Percentiles rank a stretch among this genome's conserved stretches.
phyloP scores from a whole-genome alignment of 1,284 basidiomycete genomes.

The Abortiporus biennis region DNA sequence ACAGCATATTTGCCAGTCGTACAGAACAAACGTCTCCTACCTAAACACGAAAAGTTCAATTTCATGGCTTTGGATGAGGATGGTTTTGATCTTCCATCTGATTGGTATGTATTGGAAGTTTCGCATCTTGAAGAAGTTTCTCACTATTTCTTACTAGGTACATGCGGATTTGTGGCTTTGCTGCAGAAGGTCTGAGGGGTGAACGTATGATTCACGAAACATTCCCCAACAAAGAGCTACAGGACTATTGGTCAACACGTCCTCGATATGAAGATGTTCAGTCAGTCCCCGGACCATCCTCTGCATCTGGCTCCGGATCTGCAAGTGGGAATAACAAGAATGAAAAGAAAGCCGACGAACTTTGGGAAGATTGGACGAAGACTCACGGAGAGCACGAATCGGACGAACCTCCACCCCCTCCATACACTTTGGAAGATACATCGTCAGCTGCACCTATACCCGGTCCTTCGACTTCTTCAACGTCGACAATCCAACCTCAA shows the following conservation, averaged over 20 bases:
- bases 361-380: constrained; percentile 42
- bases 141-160: constrained; percentile 42
- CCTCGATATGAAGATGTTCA: constrained; percentile 51
- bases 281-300: constrained; percentile 19
- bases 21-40: constrained; percentile 47
- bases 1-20: constrained; percentile 71
- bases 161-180: constrained; percentile 72
- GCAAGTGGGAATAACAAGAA: background rate
- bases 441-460: background rate
- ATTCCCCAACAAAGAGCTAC: constrained; percentile 64
- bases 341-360: constrained; percentile 10
- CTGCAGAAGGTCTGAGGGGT: constrained; percentile 57
- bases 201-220: constrained; percentile 55
- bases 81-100: constrained; percentile 63
- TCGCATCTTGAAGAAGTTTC: constrained; percentile 4
- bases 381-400: constrained; percentile 14
- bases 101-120: constrained; percentile 46
- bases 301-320: constrained; percentile 23
- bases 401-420: constrained; percentile 60
- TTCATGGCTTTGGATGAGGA: constrained; percentile 70
- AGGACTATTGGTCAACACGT: constrained; percentile 65
- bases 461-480: constrained; percentile 3
- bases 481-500: constrained; percentile 1
- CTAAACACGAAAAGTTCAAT: constrained; percentile 44
- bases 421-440: constrained; percentile 52